Percentiles rank a stretch among this genome's conserved stretches.
Evolutionary conservation across 78 protist genomes (phyloP).

Genomic region (Paratrimastix pyriformis): DNA sequence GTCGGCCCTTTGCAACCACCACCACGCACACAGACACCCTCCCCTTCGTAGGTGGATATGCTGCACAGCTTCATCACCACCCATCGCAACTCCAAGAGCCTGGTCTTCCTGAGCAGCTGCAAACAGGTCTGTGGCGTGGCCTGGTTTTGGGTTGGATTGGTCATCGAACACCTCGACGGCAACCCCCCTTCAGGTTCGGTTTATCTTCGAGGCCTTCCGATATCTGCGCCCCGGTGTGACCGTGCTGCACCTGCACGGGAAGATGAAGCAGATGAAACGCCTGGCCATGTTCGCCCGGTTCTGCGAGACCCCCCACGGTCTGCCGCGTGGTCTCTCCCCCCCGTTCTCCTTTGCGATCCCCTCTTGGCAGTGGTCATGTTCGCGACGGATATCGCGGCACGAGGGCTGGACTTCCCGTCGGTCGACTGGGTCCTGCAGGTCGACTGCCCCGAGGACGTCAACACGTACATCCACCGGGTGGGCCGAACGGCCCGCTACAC

Average conservation of each 20-base stretch:
- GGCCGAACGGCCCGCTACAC: conserved; percentile 89
- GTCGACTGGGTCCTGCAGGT: conserved; percentile 89
- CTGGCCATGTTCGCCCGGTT: conserved; percentile 32
- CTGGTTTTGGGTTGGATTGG: neutral
- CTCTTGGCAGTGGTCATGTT: conserved; percentile 63
- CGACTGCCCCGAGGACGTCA: conserved; percentile 86
- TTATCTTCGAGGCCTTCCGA: conserved; percentile 53
- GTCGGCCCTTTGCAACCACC: no score
- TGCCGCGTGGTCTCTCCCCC: neutral
- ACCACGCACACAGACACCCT: no score
- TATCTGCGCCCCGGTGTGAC: conserved; percentile 68
- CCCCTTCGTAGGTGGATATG: conserved; percentile 30
- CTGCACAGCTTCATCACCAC: conserved; percentile 67
- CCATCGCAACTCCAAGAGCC: conserved; percentile 60
- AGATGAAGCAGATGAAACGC: conserved; percentile 66
- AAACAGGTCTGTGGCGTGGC: conserved; percentile 71
- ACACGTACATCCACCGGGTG: conserved; percentile 91
- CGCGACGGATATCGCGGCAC: conserved; percentile 94
- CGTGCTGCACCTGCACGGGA: conserved; percentile 70
- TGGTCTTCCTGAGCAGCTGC: conserved; percentile 83
- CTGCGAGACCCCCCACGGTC: neutral
- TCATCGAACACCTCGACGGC: neutral
- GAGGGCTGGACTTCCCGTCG: conserved; percentile 93
- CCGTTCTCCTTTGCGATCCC: neutral
- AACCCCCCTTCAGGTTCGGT: conserved; percentile 26